phyloP scores from a whole-genome alignment of 1,139 yeast species.

The Yamadazyma diospyri region DNA sequence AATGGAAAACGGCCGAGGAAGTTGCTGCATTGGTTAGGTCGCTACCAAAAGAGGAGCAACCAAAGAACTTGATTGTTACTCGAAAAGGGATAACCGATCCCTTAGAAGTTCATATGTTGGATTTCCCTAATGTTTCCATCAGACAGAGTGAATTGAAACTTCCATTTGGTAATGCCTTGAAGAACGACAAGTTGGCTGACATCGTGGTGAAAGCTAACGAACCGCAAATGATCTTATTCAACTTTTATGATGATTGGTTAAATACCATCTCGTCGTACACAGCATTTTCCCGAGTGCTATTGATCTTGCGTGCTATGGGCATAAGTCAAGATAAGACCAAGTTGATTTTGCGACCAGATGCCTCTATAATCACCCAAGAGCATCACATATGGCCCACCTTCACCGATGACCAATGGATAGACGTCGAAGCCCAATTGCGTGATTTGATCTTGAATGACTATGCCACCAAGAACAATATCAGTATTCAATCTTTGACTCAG shows the following conservation, averaged over 20 bases:
- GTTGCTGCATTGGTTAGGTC: conserved; percentile 89
- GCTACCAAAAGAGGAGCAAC: conserved; percentile 90
- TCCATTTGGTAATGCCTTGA: conserved; percentile 86
- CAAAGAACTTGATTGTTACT: conserved; percentile 85
- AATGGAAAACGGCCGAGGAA: conserved; percentile 99
- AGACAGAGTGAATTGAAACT: conserved; percentile 86
- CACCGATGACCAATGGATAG: conserved; percentile 86
- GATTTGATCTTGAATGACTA: conserved; percentile 86
- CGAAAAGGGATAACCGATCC: conserved; percentile 94
- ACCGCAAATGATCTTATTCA: conserved; percentile 89
- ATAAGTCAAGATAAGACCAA: conserved; percentile 77
- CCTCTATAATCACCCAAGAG: conserved; percentile 61
- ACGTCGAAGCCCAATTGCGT: conserved; percentile 80
- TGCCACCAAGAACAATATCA: conserved; percentile 80
- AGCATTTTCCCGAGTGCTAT: conserved; percentile 84
- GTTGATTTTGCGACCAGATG: conserved; percentile 72
- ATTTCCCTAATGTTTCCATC: conserved; percentile 88
- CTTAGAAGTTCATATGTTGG: conserved; percentile 92
- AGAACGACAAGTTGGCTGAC: conserved; percentile 76
- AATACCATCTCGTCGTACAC: conserved; percentile 80
- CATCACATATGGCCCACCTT: conserved; percentile 95
- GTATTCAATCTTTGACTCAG: conserved; percentile 84
- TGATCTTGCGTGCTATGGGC: conserved; percentile 75
- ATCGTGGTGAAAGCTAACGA: conserved; percentile 83
- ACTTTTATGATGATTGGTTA: conserved; percentile 94